Evolutionary conservation across 129 eudicot genomes (phyloP).

Genomic region (Artemisia argyi): DNA sequence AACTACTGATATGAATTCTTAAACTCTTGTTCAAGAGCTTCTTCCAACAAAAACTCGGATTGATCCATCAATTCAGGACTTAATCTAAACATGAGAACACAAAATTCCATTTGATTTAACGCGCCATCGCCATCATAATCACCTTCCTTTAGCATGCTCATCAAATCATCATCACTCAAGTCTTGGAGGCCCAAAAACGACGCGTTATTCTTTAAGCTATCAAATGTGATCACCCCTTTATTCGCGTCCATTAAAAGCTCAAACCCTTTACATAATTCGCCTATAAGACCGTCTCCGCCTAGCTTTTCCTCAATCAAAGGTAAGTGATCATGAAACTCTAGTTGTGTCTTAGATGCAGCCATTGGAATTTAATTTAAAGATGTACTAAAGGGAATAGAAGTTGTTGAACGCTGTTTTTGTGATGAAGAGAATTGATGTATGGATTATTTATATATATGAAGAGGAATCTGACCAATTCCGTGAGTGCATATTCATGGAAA

Average conservation of each 20-base stretch:
- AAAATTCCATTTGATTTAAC: conserved; percentile 79
- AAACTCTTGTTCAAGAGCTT: conserved; percentile 41
- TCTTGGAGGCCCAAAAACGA: conserved; percentile 62
- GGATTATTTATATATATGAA: conserved; percentile 1
- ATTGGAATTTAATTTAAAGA: conserved; percentile 1
- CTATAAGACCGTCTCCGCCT: conserved; percentile 80
- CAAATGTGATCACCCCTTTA: conserved; percentile 76
- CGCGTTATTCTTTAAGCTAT: conserved; percentile 68
- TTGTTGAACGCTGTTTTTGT: not conserved
- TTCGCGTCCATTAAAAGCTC: conserved; percentile 58
- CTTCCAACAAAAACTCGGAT: conserved; percentile 35
- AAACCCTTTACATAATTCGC: conserved; percentile 81
- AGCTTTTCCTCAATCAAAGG: conserved; percentile 78
- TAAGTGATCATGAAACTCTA: conserved; percentile 50
- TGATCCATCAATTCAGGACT: conserved; percentile 86
- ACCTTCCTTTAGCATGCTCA: conserved; percentile 67
- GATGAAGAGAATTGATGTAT: conserved; percentile 4
- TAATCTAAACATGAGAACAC: conserved; percentile 82
- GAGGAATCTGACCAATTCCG: conserved; percentile 23
- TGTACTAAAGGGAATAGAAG: too few relatives aligned
- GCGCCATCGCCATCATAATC: conserved; percentile 85
- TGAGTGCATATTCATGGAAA: conserved; percentile 29
- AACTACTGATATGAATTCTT: conserved; percentile 15
- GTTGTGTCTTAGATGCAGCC: conserved; percentile 44
- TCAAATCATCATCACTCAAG: conserved; percentile 57